Base-by-base conservation (phyloP, 2,329 filamentous ascomycete genomes). In the Colletotrichum cuscutae region DNA sequence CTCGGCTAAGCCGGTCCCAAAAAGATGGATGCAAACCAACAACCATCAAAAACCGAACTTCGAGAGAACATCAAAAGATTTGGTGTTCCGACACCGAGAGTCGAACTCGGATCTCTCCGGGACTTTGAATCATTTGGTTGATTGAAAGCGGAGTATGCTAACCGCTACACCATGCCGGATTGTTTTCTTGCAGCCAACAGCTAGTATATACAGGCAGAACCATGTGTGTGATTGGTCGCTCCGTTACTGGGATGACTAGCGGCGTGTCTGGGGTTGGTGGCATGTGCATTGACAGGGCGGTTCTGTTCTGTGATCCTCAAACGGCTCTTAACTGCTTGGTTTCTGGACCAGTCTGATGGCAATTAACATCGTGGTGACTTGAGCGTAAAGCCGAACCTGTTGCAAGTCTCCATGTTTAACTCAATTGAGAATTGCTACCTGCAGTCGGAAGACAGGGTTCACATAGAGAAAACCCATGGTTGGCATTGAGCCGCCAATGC, bases 141-240 rank as follows among this genome's bases (percentile, higher is more conserved):
- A 12, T 9, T 68, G 67, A 69, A 69, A 69, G 67, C 67, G 67
- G 67, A 69, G 67, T 69, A 69, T 64, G 67, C 56, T 69, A 65
- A 69, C 67, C 67, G 24, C 42, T 69, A 69, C 67, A 64, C 67
- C 37, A 69, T 65, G 53, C 9, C 53, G 67, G 67, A 69, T 30
- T 57, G 53, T 13, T 15, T 24, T 24, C 0, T 0, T 3, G 0
- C 0, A 1, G 3, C 6, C 19, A 49, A 49, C 19, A 49, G 8
- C 5, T 7, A 9, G 19, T 9, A 7, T 49, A 49, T 49, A 9
- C 0, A n/a, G 15, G 19, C 19, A 6, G 4, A 3, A 1, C 7
- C 1, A 4, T 49, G 19, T n/a, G 19, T n/a, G 19, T 49, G 42
- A 49, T 49, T 49, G 42, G 42, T n/a, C 8, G 19, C n/a, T 19